phyloP scores from a whole-genome alignment of 257 asterid species.

The Solanum etuberosum region DNA sequence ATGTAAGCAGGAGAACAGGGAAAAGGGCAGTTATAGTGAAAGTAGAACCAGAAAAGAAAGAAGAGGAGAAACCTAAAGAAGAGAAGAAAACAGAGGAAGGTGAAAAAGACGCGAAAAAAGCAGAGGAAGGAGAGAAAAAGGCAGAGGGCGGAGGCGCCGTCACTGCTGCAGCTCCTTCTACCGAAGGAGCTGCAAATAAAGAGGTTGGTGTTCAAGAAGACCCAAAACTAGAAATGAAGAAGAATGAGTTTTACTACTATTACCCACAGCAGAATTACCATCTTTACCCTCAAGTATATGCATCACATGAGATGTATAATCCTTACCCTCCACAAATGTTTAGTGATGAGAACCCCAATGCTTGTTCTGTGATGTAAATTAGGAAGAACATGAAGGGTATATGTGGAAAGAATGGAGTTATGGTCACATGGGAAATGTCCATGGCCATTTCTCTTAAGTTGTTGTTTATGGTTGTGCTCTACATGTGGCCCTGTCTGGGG shows the following conservation, averaged over 20 bases:
- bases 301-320: constrained; percentile 11
- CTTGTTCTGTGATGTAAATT: constrained; percentile 33
- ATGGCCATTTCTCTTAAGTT: background rate
- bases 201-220: background rate
- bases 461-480: background rate
- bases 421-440: constrained; percentile 5
- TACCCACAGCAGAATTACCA: constrained; percentile 16
- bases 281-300: constrained; percentile 1
- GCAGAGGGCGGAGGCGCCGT: background rate
- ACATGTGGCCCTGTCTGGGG: constrained; percentile 6
- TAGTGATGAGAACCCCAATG: constrained; percentile 49
- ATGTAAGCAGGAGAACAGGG: constrained; percentile 56
- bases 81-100: background rate
- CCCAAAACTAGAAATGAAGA: constrained; percentile 21
- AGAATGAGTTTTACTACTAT: constrained; percentile 14
- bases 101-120: background rate
- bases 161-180: background rate
- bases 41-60: constrained; percentile 61
- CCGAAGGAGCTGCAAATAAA: background rate
- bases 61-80: constrained; percentile 37
- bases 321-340: constrained; percentile 26
- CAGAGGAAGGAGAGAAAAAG: constrained; percentile 11
- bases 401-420: background rate
- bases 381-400: background rate
- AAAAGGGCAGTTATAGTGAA: constrained; percentile 54